Evolutionary conservation across 495 filamentous ascomycete species (phyloP).

Genomic region (Astrothelium subdiscretum): DNA sequence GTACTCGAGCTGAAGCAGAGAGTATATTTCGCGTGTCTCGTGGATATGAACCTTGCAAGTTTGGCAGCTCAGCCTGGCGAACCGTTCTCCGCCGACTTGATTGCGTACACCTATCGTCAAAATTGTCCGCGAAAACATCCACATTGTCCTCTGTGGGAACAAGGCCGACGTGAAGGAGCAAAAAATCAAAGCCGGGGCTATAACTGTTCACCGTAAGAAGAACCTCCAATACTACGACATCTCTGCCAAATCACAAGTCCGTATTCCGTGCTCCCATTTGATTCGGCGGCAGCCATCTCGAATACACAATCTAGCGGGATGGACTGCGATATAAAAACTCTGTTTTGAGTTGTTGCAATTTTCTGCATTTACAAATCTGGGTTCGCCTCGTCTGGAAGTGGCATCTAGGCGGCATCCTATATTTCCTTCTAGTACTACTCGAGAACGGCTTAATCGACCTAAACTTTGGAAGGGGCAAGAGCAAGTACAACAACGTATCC

Average conservation of each 20-base stretch:
- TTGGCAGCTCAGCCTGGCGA: too few species aligned
- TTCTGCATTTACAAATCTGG: constrained; percentile 48
- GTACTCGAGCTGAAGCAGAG: too few species aligned
- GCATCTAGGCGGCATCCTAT: constrained; percentile 63
- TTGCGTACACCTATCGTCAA: too few species aligned
- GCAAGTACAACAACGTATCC: constrained; percentile 95
- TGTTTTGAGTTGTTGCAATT: not conserved
- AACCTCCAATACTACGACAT: constrained; percentile 99
- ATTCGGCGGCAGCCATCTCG: not conserved
- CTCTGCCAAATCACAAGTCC: constrained; percentile 32
- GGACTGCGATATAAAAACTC: too few species aligned
- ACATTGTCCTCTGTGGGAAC: constrained; percentile 96
- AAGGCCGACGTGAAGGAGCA: constrained; percentile 99
- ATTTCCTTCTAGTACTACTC: constrained; percentile 81
- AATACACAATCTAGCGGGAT: too few species aligned
- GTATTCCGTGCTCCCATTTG: not conserved
- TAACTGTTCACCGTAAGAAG: constrained; percentile 99
- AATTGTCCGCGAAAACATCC: constrained; percentile 99
- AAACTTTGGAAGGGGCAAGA: constrained; percentile 82
- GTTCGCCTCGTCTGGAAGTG: constrained; percentile 94
- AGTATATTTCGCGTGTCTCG: too few species aligned
- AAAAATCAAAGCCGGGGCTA: constrained; percentile 99
- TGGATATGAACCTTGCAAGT: too few species aligned
- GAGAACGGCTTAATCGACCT: constrained; percentile 73
- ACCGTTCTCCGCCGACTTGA: too few species aligned